Conservation (phyloP, 768 basidiomycete species). For the Auricularia cornea region DNA sequence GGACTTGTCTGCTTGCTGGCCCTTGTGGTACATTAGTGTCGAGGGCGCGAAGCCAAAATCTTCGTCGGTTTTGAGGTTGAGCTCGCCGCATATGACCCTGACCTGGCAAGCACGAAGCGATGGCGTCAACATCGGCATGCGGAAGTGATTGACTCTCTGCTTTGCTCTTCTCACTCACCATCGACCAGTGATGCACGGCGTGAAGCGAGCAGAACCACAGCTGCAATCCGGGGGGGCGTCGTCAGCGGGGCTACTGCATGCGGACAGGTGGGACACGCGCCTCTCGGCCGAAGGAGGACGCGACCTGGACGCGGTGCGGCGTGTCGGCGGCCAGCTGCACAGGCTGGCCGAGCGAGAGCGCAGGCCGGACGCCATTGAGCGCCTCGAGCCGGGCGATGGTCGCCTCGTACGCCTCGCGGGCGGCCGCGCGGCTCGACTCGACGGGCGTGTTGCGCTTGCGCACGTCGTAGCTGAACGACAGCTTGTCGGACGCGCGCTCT, state of each 20-base stretch:
- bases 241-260: slow-evolving; percentile 4
- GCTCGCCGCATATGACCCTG: neutral
- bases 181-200: slow-evolving; percentile 87
- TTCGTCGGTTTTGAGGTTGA: neutral
- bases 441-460: slow-evolving; percentile 75
- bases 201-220: slow-evolving; percentile 83
- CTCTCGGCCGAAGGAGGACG: slow-evolving; percentile 80
- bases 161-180: slow-evolving; percentile 39
- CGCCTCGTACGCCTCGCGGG: slow-evolving; percentile 46
- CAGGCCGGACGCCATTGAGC: slow-evolving; percentile 6
- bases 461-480: slow-evolving; percentile 63
- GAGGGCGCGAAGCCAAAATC: neutral
- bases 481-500: neutral
- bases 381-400: slow-evolving; percentile 50
- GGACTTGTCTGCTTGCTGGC: neutral
- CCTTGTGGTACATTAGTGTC: neutral
- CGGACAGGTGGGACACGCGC: slow-evolving; percentile 28
- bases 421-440: slow-evolving; percentile 59
- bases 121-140: neutral
- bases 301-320: slow-evolving; percentile 61
- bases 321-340: slow-evolving; percentile 75
- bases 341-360: slow-evolving; percentile 45
- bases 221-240: slow-evolving; percentile 30
- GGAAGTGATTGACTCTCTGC: neutral
- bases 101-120: neutral